Evolutionary conservation across 495 filamentous ascomycete species (phyloP).

Genomic region (Podospora pseudopauciseta): DNA sequence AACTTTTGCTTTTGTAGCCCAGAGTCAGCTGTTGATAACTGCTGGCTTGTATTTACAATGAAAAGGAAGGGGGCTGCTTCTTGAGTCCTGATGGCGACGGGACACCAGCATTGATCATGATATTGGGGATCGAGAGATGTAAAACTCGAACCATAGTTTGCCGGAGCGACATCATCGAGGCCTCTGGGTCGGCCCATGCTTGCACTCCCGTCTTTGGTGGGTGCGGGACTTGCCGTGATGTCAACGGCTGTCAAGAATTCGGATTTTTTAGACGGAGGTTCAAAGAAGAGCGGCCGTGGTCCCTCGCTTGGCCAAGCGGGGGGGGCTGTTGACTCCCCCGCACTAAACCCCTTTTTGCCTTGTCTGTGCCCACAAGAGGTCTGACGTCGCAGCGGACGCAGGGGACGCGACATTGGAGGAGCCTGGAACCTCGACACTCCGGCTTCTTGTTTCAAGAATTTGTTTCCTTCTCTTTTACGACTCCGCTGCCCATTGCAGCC

Average conservation of each 20-base stretch:
- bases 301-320: neutral
- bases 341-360: conserved; percentile 9
- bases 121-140: neutral
- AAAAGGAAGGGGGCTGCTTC: neutral
- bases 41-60: neutral
- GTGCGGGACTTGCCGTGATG: conserved; percentile 1
- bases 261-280: neutral
- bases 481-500: neutral
- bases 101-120: neutral
- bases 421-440: conserved; percentile 12
- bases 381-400: conserved; percentile 11
- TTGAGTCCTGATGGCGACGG: neutral
- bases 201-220: neutral
- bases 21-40: neutral
- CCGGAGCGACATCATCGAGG: neutral
- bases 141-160: neutral
- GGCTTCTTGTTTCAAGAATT: conserved; percentile 11
- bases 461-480: neutral
- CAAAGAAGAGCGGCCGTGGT: neutral
- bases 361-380: conserved; percentile 5
- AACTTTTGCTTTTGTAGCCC: neutral
- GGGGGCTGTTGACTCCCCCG: neutral
- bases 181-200: neutral
- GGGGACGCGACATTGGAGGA: conserved; percentile 13
- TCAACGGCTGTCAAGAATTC: neutral